Evolutionary conservation across 768 basidiomycete genomes (phyloP).

Genomic region (Kwoniella mangroviensis): DNA sequence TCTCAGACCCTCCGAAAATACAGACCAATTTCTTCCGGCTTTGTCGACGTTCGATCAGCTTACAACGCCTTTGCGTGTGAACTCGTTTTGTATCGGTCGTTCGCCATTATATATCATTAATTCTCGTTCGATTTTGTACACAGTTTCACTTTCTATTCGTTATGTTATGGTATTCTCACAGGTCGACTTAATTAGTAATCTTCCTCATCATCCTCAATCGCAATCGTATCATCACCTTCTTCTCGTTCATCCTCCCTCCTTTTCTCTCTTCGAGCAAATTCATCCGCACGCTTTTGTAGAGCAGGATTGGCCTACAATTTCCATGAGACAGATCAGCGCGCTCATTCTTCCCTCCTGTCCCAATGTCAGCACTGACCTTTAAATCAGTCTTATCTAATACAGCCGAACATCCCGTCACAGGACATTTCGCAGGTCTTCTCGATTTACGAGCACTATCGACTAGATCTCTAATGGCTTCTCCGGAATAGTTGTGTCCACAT

Average conservation of each 20-base stretch:
- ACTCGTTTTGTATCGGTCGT: too few relatives aligned
- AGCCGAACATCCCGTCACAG: slow-evolving; percentile 52
- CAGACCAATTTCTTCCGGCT: too few relatives aligned
- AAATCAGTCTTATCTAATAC: slow-evolving; percentile 39
- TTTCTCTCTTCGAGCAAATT: slow-evolving; percentile 17
- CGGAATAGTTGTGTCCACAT: slow-evolving; percentile 85
- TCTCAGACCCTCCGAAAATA: too few relatives aligned
- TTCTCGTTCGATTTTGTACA: too few relatives aligned
- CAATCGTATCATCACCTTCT: slow-evolving; percentile 27
- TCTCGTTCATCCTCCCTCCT: slow-evolving; percentile 28
- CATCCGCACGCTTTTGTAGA: slow-evolving; percentile 35
- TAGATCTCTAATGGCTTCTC: slow-evolving; percentile 69
- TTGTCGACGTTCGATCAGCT: too few relatives aligned
- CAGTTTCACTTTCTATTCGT: too few relatives aligned
- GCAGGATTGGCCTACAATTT: slow-evolving; percentile 24
- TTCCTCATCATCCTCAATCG: slow-evolving; percentile 18
- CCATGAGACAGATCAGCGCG: background rate
- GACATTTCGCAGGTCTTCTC: slow-evolving; percentile 44
- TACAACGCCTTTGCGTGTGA: too few relatives aligned
- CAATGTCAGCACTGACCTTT: slow-evolving; percentile 42
- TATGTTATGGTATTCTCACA: too few relatives aligned
- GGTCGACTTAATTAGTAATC: background rate
- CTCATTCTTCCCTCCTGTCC: background rate
- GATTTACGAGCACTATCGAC: slow-evolving; percentile 56
- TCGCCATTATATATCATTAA: too few relatives aligned